A percentile compares a stretch with the other conserved stretches of the same genome.
Conservation (phyloP, 1,139 yeast species). For the Tardiomyces depauwii region DNA sequence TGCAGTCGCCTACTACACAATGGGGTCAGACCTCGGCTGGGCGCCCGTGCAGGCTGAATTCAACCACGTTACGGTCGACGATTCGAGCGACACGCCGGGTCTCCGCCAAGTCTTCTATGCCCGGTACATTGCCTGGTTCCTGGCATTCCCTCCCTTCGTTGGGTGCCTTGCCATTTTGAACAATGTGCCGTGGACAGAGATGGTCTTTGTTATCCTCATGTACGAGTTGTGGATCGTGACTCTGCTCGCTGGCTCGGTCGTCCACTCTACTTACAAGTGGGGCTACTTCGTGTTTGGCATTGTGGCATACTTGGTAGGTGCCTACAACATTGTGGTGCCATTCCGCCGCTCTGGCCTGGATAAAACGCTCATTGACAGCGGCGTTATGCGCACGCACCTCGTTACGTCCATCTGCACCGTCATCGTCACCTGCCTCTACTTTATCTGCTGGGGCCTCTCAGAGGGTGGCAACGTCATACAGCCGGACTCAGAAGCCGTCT, state of each 20-base stretch:
- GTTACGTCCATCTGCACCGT: conserved; percentile 21
- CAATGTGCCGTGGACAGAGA: conserved; percentile 29
- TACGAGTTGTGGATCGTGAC: conserved; percentile 42
- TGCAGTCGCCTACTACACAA: conserved; percentile 46
- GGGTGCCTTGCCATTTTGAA: conserved; percentile 37
- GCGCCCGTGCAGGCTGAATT: conserved; percentile 44
- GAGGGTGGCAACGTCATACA: conserved; percentile 61
- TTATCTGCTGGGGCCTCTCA: conserved; percentile 49
- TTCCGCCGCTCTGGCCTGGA: conserved; percentile 12
- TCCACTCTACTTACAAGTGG: conserved; percentile 53
- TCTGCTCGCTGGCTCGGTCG: conserved; percentile 42
- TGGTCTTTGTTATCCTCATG: conserved; percentile 31
- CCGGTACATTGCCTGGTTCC: conserved; percentile 57
- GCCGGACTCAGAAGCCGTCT: conserved; percentile 57
- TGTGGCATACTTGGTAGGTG: conserved; percentile 18
- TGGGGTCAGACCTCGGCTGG: conserved; percentile 62
- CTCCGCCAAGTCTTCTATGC: conserved; percentile 56
- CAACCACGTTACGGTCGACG: conserved; percentile 35
- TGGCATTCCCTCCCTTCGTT: conserved; percentile 46
- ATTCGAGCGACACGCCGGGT: conserved; percentile 21
- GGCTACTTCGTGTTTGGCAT: conserved; percentile 42
- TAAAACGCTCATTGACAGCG: conserved; percentile 6
- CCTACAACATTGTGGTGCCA: conserved; percentile 12
- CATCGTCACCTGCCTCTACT: conserved; percentile 40
- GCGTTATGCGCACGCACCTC: conserved; percentile 4